Conservation (phyloP, 345 rosid genomes). For the Moringa oleifera region DNA sequence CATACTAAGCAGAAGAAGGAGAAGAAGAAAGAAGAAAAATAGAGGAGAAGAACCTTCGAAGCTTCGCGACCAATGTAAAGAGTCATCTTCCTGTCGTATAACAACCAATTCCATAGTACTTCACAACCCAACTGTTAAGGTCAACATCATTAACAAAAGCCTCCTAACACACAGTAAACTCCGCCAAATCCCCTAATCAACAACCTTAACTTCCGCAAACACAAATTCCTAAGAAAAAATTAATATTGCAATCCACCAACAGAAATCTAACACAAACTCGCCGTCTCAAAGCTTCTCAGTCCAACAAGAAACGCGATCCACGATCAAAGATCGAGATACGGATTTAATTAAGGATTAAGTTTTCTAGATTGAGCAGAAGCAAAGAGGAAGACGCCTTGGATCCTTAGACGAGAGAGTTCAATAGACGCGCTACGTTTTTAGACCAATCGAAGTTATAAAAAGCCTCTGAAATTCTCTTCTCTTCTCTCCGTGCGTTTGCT, state of each 20-base stretch:
- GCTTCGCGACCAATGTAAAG: conserved; percentile 95
- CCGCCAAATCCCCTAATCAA: not conserved
- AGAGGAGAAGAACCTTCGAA: conserved; percentile 50
- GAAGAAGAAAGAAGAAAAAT: not conserved
- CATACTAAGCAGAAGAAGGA: not conserved
- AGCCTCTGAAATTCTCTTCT: conserved; percentile 8
- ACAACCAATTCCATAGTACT: conserved; percentile 58
- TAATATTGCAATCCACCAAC: conserved; percentile 13
- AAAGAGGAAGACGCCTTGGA: not conserved
- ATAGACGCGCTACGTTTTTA: not conserved
- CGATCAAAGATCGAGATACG: conserved; percentile 13
- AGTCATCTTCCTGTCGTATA: conserved; percentile 55
- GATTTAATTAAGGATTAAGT: not conserved
- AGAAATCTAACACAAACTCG: conserved; percentile 13
- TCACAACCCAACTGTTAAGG: conserved; percentile 42
- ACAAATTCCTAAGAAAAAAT: not conserved
- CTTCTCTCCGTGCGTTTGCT: not conserved
- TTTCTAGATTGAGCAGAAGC: not conserved
- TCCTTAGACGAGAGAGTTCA: too few relatives aligned
- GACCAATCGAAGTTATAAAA: not conserved
- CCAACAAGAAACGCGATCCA: conserved; percentile 17
- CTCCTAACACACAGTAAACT: not conserved
- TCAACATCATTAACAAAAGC: conserved; percentile 31
- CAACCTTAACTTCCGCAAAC: conserved; percentile 1
- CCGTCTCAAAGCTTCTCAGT: conserved; percentile 17